Evolutionary conservation across 2,329 filamentous ascomycete genomes (phyloP).

Genomic region (Neophaeococcomyces aloes): DNA sequence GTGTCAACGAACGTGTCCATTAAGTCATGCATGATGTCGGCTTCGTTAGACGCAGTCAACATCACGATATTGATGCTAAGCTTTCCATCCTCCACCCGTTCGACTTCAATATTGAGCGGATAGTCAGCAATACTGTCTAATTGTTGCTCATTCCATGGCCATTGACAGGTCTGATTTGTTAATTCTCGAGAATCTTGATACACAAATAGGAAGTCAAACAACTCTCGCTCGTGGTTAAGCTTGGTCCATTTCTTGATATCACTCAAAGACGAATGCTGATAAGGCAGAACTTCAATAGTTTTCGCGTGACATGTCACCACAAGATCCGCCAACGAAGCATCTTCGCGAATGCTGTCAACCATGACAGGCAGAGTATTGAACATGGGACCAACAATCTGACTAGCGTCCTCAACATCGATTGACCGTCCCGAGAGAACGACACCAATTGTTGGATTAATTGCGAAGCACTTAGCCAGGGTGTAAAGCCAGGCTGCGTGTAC

Average conservation of each 20-base stretch:
- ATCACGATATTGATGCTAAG: conserved; percentile 52
- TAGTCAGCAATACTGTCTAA: conserved; percentile 52
- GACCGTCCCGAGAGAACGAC: conserved; percentile 69
- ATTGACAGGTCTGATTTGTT: conserved; percentile 17
- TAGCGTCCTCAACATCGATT: conserved; percentile 55
- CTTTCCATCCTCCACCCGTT: conserved; percentile 38
- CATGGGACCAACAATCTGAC: conserved; percentile 64
- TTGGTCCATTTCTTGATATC: conserved; percentile 71
- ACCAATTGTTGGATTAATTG: conserved; percentile 50
- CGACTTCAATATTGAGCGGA: conserved; percentile 65
- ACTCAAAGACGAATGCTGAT: conserved; percentile 68
- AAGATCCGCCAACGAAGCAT: conserved; percentile 49
- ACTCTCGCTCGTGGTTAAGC: conserved; percentile 40
- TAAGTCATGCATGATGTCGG: conserved; percentile 29
- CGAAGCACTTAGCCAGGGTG: conserved; percentile 46
- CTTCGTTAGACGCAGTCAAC: conserved; percentile 36
- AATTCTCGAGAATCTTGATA: conserved; percentile 51
- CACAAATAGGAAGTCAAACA: conserved; percentile 76
- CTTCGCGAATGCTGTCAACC: conserved; percentile 31
- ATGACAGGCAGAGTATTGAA: conserved; percentile 82
- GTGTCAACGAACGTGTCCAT: conserved; percentile 31
- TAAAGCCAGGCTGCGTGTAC: conserved; percentile 65
- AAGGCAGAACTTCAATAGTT: conserved; percentile 56
- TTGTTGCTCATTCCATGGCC: conserved; percentile 47
- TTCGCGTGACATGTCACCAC: conserved; percentile 58